Evolutionary conservation across 495 filamentous ascomycete genomes (phyloP).

Genomic region (Penicillium lagena): DNA sequence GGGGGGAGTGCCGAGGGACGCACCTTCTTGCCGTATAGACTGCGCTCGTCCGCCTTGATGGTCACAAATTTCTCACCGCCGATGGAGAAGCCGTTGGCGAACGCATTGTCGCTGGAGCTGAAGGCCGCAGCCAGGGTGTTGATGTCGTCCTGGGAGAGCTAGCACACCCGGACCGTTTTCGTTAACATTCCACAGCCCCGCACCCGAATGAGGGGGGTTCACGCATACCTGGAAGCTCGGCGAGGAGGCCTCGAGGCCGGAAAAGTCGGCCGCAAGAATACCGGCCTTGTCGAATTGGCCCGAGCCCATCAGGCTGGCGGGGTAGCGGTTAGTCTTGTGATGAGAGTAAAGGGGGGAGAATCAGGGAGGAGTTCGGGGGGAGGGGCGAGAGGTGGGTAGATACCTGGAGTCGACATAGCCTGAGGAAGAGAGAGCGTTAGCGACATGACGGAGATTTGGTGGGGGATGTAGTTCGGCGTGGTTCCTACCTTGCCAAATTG

Average conservation of each 20-base stretch:
- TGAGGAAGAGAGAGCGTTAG: slow-evolving; percentile 24
- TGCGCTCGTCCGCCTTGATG: slow-evolving; percentile 66
- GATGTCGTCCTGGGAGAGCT: slow-evolving; percentile 37
- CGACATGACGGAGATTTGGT: slow-evolving; percentile 6
- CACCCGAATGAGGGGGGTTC: slow-evolving; percentile 2
- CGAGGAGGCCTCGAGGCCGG: slow-evolving; percentile 75
- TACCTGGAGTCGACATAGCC: slow-evolving; percentile 67
- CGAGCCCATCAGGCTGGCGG: slow-evolving; percentile 68
- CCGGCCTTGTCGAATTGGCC: slow-evolving; percentile 82
- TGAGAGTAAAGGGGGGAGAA: slow-evolving; percentile 9
- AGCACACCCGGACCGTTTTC: slow-evolving; percentile 1
- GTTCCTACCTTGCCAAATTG: slow-evolving; percentile 53
- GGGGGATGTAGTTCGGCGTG: slow-evolving; percentile 2
- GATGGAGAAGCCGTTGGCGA: slow-evolving; percentile 57
- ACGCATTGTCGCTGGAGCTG: slow-evolving; percentile 19
- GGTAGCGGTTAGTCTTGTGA: neutral
- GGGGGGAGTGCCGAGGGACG: slow-evolving; percentile 1
- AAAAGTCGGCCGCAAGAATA: slow-evolving; percentile 76
- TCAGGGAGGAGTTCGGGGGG: slow-evolving; percentile 2
- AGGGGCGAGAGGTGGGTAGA: slow-evolving; percentile 1
- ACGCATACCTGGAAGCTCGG: slow-evolving; percentile 62
- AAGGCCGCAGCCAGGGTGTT: slow-evolving; percentile 27
- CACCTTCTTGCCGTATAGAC: slow-evolving; percentile 84
- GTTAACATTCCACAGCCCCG: neutral
- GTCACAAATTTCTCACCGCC: slow-evolving; percentile 66